phyloP scores from a whole-genome alignment of 805 yeast species.

The Diddensiella santjacobensis region DNA sequence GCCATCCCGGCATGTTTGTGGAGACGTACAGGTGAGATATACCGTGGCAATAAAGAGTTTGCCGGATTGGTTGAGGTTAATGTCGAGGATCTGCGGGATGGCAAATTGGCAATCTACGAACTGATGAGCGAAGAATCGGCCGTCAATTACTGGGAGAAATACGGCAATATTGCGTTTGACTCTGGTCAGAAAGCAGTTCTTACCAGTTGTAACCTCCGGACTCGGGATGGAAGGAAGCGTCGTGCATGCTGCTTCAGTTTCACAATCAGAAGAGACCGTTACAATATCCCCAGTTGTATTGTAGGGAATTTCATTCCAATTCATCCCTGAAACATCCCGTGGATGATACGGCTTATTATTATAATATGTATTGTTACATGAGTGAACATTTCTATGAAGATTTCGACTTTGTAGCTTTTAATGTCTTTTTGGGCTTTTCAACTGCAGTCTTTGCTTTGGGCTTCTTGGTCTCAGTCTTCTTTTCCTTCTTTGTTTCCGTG shows the following conservation, averaged over 20 bases:
- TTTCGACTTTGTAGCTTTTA: neutral
- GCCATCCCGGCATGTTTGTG: slow-evolving; percentile 97
- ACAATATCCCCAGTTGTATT: slow-evolving; percentile 92
- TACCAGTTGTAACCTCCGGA: slow-evolving; percentile 83
- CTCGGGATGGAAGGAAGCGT: slow-evolving; percentile 74
- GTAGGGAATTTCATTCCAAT: slow-evolving; percentile 94
- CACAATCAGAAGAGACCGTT: slow-evolving; percentile 86
- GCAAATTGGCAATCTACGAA: slow-evolving; percentile 87
- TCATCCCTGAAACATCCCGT: slow-evolving; percentile 23
- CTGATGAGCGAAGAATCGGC: slow-evolving; percentile 94
- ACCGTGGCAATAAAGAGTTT: slow-evolving; percentile 92
- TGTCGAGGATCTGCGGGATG: slow-evolving; percentile 88
- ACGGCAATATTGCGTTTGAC: slow-evolving; percentile 94
- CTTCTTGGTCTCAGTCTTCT: slow-evolving; percentile 1
- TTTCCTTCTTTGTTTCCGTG: slow-evolving; percentile 18
- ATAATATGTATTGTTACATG: slow-evolving; percentile 3
- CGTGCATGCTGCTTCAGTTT: slow-evolving; percentile 91
- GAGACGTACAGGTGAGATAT: slow-evolving; percentile 96
- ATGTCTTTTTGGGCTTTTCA: neutral
- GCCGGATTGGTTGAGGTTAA: slow-evolving; percentile 87
- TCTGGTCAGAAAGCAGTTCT: slow-evolving; percentile 92
- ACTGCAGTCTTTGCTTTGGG: slow-evolving; percentile 6
- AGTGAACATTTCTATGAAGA: neutral
- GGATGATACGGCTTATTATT: neutral
- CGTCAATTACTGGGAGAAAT: slow-evolving; percentile 96